These are phyloP conservation scores for Combretum micranthum DNA, from an alignment of 345 rosid genomes.

Conservation along the genomic window DNA sequence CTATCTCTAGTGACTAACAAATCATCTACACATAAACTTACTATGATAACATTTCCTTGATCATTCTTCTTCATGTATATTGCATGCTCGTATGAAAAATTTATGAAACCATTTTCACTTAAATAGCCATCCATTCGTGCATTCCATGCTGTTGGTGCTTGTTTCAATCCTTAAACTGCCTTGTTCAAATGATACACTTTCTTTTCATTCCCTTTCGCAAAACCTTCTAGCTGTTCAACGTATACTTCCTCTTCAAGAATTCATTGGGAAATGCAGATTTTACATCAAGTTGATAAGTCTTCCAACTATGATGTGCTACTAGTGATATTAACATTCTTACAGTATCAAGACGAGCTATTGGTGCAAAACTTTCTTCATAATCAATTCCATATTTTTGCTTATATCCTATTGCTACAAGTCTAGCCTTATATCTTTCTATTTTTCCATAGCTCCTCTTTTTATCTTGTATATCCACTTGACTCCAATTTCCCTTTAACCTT, in stretches of 20 bases:
- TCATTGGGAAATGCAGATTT: not conserved
- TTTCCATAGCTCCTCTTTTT: not conserved
- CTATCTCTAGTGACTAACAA: not conserved
- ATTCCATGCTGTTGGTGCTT: too few species aligned
- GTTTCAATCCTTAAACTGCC: not conserved
- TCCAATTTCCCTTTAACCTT: too few species aligned
- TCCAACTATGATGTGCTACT: not conserved
- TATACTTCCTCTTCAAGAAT: not conserved
- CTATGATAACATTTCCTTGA: not conserved
- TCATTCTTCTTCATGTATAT: not conserved
- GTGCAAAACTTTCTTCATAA: not conserved
- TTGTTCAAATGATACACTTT: not conserved
- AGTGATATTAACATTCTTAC: not conserved
- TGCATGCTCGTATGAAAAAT: not conserved
- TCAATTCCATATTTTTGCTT: not conserved
- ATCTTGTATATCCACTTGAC: too few species aligned
- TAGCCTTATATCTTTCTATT: not conserved
- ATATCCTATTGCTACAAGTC: not conserved
- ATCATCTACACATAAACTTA: not conserved
- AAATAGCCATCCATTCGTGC: not conserved
- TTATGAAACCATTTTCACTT: not conserved
- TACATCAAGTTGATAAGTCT: not conserved
- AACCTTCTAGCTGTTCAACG: not conserved
- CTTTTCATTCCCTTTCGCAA: not conserved
- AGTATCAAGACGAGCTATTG: not conserved